Evolutionary conservation across 148 eudicot species (phyloP), one percentile per base, ranked within the genome.

Genomic region (Spergularia bocconei): DNA sequence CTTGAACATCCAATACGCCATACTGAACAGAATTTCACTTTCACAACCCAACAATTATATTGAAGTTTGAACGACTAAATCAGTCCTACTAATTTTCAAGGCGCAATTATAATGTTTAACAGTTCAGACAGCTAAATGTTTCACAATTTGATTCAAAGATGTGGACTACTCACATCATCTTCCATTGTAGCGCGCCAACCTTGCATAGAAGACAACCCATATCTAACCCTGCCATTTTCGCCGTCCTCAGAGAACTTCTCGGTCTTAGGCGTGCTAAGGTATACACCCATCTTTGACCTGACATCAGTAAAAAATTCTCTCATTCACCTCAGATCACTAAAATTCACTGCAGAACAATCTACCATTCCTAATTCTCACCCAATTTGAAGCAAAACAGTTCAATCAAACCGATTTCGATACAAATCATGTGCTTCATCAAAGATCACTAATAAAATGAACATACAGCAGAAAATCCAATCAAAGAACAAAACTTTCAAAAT

Each of bases 121-220:
- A 23, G 25, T 23, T 13, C 23, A 56, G 39, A 20, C 39, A 14
- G 61, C 63, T 50, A 66, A 56, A 16, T 17, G 13, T 13, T 47
- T 50, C 29, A 71, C 19, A 63, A 69, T 21, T 36, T n/a, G 58
- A 67, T 72, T 11, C 13, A 73, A 52, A 71, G 76, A 47, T 67
- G 44, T 47, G 55, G 69, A 67, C 38, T 62, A 73, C 83, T 88
- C 60, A 90, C 96, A 75, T 87, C 92, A 81, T 90, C 96, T 83
- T 90, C 96, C 96, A 90, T 90, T 56, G 88, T 81, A 36, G 96
- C 64, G 29, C 95, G 91, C 95, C 95, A 90, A 4, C 95, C 95
- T 81, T 90, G 95, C 95, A 90, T 90, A 72, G 92, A 87, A 53
- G 96, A 88, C 55, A 88, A 47, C n/a, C 96, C 96, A 83, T 85